Evolutionary conservation across 2,329 filamentous ascomycete species (phyloP).

Genomic region (Blastomyces silverae): DNA sequence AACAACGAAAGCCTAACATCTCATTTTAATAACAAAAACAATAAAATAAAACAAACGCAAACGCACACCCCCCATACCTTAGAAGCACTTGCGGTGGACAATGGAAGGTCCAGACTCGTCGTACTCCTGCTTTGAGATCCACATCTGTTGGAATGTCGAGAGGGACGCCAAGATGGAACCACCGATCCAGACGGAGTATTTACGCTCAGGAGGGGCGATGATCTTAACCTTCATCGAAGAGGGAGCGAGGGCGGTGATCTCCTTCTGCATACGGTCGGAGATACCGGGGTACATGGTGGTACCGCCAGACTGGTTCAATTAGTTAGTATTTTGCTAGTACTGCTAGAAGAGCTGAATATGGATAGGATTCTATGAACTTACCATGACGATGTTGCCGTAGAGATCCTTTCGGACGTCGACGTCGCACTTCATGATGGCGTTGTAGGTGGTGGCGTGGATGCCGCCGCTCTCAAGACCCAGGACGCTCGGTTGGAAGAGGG

Average conservation of each 20-base stretch:
- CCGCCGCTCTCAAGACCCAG: conserved; percentile 97
- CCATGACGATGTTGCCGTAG: conserved; percentile 99
- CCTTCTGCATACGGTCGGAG: conserved; percentile 99
- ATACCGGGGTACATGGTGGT: conserved; percentile 99
- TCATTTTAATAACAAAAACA: conserved; percentile 3
- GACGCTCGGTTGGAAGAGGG: conserved; percentile 98
- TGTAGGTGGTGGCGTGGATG: conserved; percentile 99
- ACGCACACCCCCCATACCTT: conserved; percentile 50
- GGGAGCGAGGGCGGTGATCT: conserved; percentile 97
- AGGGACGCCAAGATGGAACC: conserved; percentile 99
- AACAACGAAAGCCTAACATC: conserved; percentile 2
- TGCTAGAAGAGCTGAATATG: conserved; percentile 1
- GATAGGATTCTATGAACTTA: conserved; percentile 47
- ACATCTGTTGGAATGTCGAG: conserved; percentile 99
- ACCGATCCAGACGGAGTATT: conserved; percentile 99
- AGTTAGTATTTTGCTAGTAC: conserved; percentile 10
- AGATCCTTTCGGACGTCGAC: conserved; percentile 99
- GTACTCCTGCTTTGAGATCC: conserved; percentile 99
- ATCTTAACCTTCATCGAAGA: conserved; percentile 99
- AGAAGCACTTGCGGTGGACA: conserved; percentile 99
- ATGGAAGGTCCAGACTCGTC: conserved; percentile 99
- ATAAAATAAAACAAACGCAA: background rate
- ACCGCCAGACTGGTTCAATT: conserved; percentile 75
- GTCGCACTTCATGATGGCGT: conserved; percentile 99
- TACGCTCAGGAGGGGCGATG: conserved; percentile 98